Evolutionary conservation across 2,329 filamentous ascomycete species (phyloP), one percentile per base, ranked within the genome.

Genomic region (Cadophora gregata): DNA sequence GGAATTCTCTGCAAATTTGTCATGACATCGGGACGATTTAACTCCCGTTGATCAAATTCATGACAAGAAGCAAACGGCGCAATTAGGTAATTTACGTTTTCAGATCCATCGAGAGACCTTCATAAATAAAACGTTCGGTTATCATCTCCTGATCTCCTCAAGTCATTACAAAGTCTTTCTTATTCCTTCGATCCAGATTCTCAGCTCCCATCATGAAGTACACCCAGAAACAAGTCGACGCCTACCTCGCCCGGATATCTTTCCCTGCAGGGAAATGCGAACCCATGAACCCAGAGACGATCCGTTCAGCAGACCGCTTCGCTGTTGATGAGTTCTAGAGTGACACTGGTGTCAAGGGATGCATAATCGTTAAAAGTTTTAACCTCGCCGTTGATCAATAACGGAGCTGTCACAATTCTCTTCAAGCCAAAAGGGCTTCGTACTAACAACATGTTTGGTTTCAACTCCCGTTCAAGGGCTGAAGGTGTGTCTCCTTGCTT

Each of bases 211-310:
- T 16, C n/a, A 58, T 58, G 53, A 25, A 36, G n/a, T 38, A 58
- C 21, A 38, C 19, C 10, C 29, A 29, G 25, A 21, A 38, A 24
- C 31, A 58, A 38, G 29, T 58, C 31, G 9, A 38, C 12, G 4
- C 31, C 21, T 38, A 38, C 21, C n/a, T 58, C 21, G 24, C 53
- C n/a, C 29, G 10, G 7, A 58, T 58, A 19, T 36, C 31, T 31
- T 25, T 58, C 19, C 16, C 53, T 5, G 31, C n/a, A 19, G 38
- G 21, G n/a, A 36, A 33, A 38, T 58, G 21, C 53, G 25, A 58
- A 27, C 25, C 53, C 21, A n/a, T 33, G 24, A 27, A 75, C 89
- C 86, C 7, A 90, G 80, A 47, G 90, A 86, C 21, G 90, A 81
- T 78, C 90, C 87, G 24, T 90, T 85, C 1, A 90, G 80, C 65